A percentile compares a stretch with the other conserved stretches of the same genome.
phyloP scores from a whole-genome alignment of 805 yeast genomes.

The Starmerella scarabaei region DNA sequence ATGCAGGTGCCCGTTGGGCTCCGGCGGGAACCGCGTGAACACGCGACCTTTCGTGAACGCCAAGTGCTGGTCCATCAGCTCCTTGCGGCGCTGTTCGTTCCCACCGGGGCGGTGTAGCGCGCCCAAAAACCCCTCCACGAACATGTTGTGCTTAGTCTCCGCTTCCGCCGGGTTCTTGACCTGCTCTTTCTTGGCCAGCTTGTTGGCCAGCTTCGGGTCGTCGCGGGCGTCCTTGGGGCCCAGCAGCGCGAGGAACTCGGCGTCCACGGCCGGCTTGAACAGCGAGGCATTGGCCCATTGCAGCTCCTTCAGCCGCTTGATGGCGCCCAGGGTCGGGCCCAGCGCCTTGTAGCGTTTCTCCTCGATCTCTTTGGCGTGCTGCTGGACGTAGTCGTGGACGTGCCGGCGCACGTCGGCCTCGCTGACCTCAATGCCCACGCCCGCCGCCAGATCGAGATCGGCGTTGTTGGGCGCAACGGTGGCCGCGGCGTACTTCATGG shows the following conservation, averaged over 20 bases:
- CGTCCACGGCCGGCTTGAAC: slow-evolving; percentile 81
- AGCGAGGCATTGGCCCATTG: slow-evolving; percentile 86
- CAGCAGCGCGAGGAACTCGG: slow-evolving; percentile 49
- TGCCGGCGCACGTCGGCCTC: slow-evolving; percentile 48
- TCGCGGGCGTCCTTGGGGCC: slow-evolving; percentile 98
- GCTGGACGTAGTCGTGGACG: slow-evolving; percentile 47
- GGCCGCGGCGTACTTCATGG: slow-evolving; percentile 51
- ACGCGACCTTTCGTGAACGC: slow-evolving; percentile 70
- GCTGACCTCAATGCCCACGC: slow-evolving; percentile 70
- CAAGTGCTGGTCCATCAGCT: slow-evolving; percentile 68
- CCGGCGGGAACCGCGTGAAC: slow-evolving; percentile 94
- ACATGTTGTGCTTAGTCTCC: slow-evolving; percentile 39
- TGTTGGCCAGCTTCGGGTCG: slow-evolving; percentile 29
- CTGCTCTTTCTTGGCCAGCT: slow-evolving; percentile 28
- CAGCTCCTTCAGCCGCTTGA: slow-evolving; percentile 58
- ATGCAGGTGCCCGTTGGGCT: slow-evolving; percentile 94
- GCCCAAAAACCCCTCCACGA: slow-evolving; percentile 88
- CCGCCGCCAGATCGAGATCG: slow-evolving; percentile 43
- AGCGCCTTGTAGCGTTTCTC: slow-evolving; percentile 68
- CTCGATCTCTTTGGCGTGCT: slow-evolving; percentile 45
- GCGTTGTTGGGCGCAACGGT: slow-evolving; percentile 34
- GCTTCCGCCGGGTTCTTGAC: slow-evolving; percentile 24
- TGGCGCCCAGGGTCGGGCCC: slow-evolving; percentile 62
- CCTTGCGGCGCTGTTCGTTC: slow-evolving; percentile 82
- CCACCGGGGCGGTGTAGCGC: slow-evolving; percentile 91